Percentiles rank a stretch among this genome's conserved stretches.
These are phyloP conservation scores for Salix exigua DNA, from an alignment of 345 rosid genomes.

Conservation along the genomic window DNA sequence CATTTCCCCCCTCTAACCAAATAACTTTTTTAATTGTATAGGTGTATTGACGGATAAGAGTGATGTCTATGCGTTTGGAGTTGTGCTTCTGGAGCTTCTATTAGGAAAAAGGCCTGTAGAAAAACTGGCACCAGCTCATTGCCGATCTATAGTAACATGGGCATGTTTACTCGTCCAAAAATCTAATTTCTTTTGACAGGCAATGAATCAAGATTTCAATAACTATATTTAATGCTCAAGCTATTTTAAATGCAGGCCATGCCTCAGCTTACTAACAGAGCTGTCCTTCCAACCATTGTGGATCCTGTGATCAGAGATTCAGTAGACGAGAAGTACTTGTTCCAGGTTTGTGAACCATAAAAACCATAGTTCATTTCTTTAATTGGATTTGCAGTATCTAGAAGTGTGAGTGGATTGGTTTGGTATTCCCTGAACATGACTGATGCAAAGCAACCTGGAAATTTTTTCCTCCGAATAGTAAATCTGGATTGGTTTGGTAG, in stretches of 20 bases:
- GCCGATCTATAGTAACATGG: conserved; percentile 96
- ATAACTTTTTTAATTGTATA: conserved; percentile 8
- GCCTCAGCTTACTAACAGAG: conserved; percentile 95
- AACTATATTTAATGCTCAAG: conserved; percentile 4
- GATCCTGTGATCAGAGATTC: conserved; percentile 75
- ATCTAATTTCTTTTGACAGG: background rate
- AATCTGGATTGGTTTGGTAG: background rate
- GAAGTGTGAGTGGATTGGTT: background rate
- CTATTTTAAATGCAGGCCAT: conserved; percentile 63
- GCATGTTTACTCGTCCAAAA: conserved; percentile 28
- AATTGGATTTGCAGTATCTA: background rate
- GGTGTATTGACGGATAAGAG: conserved; percentile 94
- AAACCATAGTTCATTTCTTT: background rate
- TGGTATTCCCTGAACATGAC: background rate
- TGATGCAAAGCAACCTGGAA: background rate
- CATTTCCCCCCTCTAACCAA: background rate
- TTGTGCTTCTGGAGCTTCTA: conserved; percentile 90
- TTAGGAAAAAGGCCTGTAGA: conserved; percentile 83
- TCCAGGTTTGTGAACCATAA: conserved; percentile 63
- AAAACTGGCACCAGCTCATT: conserved; percentile 76
- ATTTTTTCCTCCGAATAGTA: background rate
- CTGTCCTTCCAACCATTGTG: conserved; percentile 72
- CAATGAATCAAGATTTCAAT: background rate
- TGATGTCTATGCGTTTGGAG: conserved; percentile 93
- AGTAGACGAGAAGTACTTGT: conserved; percentile 78